Base-by-base conservation (phyloP, 192 early-diverging fungal genomes). In the Backusella australiensis region DNA sequence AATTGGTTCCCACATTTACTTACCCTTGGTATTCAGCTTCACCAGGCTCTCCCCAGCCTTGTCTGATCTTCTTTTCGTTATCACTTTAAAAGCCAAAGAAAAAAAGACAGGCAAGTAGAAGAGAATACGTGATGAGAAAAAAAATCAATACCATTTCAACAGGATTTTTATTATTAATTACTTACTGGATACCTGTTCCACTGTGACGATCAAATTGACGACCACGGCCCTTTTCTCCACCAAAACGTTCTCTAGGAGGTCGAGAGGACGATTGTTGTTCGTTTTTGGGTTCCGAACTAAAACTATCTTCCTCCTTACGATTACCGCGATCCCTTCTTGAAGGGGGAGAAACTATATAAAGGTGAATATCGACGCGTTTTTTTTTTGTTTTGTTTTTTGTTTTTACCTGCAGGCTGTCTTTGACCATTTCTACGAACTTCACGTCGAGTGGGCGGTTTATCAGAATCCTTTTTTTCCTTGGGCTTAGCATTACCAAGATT, bases 1-100 rank as follows among this genome's bases (percentile, higher is more conserved):
- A 26, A 32, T 65, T 11, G 38, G 38, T 11, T 39, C 38, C 38
- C 38, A 39, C 59, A 11, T 26, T 19, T 26, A 79, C 81, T 75
- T 80, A 80, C 82, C 80, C 79, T 46, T 84, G 84, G 42, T 81
- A 84, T 79, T 91, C 87, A 68, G 89, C 82, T 71, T 82, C 80
- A 38, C 85, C 78, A 26, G 90, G 74, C 65, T 93, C 85, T 32
- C 94, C 93, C 94, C 94, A 94, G 38, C 89, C 90, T 79, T 91
- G 90, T 77, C 86, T 91, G 79, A 93, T 92, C 86, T 98, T 98
- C 90, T 98, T 98, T 46, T 92, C 92, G 53, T 90, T 91, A 81
- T 96, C 95, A 67, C 83, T 84, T 69, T 14, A 23, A 23, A 59
- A 56, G n/a, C 15, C 42, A 12, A 9, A 6, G 9, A 69, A 69